Percentiles rank a stretch among this genome's conserved stretches.
phyloP scores from a whole-genome alignment of 75 land plant species.

The Cupressus sempervirens region DNA sequence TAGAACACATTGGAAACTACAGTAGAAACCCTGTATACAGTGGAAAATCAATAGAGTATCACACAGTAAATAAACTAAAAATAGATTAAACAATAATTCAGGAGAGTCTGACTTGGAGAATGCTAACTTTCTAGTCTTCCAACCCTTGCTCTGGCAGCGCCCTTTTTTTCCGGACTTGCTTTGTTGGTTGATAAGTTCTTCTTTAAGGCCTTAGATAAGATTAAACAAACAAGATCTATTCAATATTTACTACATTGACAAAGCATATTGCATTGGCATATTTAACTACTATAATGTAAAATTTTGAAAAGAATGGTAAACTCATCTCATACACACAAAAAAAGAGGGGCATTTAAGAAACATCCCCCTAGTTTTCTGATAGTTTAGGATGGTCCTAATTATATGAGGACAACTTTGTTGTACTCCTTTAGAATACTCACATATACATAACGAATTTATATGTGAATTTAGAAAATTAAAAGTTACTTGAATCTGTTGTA shows the following conservation, averaged over 20 bases:
- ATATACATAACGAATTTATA: neutral
- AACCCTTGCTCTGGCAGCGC: conserved; percentile 36
- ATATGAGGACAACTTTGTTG: too few species aligned
- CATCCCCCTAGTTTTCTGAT: too few species aligned
- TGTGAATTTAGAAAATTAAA: neutral
- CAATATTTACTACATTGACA: neutral
- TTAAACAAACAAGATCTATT: neutral
- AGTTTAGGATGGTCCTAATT: too few species aligned
- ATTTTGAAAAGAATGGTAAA: neutral
- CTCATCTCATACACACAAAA: neutral
- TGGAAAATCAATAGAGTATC: neutral
- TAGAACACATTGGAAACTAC: conserved; percentile 62
- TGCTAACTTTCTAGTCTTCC: conserved; percentile 36
- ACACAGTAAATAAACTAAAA: neutral
- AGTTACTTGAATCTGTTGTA: neutral
- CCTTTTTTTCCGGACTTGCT: conserved; percentile 51
- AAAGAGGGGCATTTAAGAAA: too few species aligned
- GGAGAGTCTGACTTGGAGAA: neutral
- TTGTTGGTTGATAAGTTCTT: conserved; percentile 40
- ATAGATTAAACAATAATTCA: neutral
- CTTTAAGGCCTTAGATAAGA: conserved; percentile 37
- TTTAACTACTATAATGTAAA: neutral
- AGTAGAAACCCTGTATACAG: conserved; percentile 54
- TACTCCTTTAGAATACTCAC: neutral
- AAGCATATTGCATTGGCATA: neutral